Conservation (phyloP, 2,329 filamentous ascomycete genomes). For the Davidsoniella eucalypti region DNA sequence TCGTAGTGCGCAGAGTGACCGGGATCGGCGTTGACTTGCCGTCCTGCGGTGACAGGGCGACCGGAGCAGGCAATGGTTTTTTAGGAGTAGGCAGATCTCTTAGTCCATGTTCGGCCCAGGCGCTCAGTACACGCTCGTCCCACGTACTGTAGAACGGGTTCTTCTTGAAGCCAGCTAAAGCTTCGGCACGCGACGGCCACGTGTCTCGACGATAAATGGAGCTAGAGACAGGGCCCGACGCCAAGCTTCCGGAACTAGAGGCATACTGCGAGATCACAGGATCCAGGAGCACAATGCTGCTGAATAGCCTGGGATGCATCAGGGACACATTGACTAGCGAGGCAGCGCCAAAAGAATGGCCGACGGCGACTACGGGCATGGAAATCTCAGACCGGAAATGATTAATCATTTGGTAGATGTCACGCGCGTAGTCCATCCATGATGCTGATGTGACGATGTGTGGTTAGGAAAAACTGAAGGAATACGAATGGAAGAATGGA, state of each 20-base stretch:
- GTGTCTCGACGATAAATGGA: slow-evolving; percentile 60
- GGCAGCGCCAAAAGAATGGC: slow-evolving; percentile 76
- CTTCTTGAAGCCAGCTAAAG: slow-evolving; percentile 47
- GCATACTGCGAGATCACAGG: slow-evolving; percentile 51
- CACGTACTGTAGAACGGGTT: slow-evolving; percentile 60
- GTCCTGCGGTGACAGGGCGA: neutral
- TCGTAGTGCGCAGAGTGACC: slow-evolving; percentile 64
- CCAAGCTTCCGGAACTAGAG: slow-evolving; percentile 6
- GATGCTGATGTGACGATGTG: slow-evolving; percentile 35
- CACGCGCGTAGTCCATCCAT: slow-evolving; percentile 75
- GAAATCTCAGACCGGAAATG: slow-evolving; percentile 50
- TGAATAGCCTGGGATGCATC: slow-evolving; percentile 66
- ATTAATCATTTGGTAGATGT: slow-evolving; percentile 75
- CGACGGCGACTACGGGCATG: slow-evolving; percentile 66
- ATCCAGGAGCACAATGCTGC: slow-evolving; percentile 63
- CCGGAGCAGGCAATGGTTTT: slow-evolving; percentile 12
- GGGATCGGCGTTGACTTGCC: slow-evolving; percentile 18
- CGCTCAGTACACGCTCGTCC: slow-evolving; percentile 60
- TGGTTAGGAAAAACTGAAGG: neutral
- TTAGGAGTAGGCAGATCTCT: slow-evolving; percentile 33
- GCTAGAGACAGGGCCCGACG: slow-evolving; percentile 30
- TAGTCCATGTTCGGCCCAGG: slow-evolving; percentile 59
- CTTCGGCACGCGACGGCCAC: slow-evolving; percentile 63
- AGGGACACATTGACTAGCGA: slow-evolving; percentile 56
- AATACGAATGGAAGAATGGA: neutral